A percentile compares a stretch with the other conserved stretches of the same genome.
Conservation (phyloP, 2,329 filamentous ascomycete species). For the Grosmannia clavigera region DNA sequence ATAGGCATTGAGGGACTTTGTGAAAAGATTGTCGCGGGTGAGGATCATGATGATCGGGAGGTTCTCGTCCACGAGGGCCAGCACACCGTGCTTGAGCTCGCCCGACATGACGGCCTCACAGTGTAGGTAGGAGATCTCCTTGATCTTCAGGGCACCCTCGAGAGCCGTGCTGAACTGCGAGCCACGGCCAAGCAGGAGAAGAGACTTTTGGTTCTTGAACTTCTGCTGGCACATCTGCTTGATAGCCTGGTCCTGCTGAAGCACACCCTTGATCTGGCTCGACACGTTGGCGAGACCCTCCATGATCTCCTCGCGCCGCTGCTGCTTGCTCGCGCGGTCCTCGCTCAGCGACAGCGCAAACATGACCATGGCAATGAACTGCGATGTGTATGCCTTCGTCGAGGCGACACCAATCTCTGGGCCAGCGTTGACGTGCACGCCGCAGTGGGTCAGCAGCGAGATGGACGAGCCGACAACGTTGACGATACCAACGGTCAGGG, state of each 20-base stretch:
- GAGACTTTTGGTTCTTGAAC: constrained; percentile 94
- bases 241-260: constrained; percentile 84
- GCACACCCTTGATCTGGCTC: constrained; percentile 79
- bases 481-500: constrained; percentile 93
- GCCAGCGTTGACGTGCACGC: constrained; percentile 98
- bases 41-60: constrained; percentile 99
- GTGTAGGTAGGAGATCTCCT: constrained; percentile 99
- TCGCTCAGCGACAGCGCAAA: constrained; percentile 93
- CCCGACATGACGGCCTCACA: constrained; percentile 99
- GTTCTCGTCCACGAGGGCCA: constrained; percentile 95
- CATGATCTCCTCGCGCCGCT: constrained; percentile 91
- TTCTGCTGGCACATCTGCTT: constrained; percentile 86
- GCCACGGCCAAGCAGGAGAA: constrained; percentile 85
- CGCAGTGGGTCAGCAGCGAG: constrained; percentile 93
- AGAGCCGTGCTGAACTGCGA: constrained; percentile 95
- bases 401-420: constrained; percentile 98
- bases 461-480: constrained; percentile 98
- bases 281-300: constrained; percentile 81
- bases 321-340: constrained; percentile 88
- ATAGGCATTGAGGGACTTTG: constrained; percentile 98
- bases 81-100: constrained; percentile 96
- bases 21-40: constrained; percentile 89
- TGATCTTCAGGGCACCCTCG: constrained; percentile 97
- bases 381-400: constrained; percentile 98
- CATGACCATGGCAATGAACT: constrained; percentile 99